phyloP scores from a whole-genome alignment of 139 green algal genomes.

The Volvox africanus region DNA sequence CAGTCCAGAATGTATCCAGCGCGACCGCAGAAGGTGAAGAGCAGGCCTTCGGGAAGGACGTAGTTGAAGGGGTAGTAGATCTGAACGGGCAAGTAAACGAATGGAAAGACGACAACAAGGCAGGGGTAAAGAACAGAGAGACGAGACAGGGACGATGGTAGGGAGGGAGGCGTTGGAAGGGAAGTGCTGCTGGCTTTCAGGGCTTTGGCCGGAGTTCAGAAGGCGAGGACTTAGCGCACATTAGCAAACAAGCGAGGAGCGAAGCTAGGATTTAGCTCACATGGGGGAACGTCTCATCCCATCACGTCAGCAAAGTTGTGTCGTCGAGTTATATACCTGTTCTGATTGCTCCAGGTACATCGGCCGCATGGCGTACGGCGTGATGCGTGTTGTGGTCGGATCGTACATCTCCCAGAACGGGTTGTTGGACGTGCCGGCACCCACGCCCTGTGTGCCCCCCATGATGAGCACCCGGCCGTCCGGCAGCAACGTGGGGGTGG shows the following conservation, averaged over 20 bases:
- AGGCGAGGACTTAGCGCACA: no score
- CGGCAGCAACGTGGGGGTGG: constrained; percentile 52
- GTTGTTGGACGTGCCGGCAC: constrained; percentile 54
- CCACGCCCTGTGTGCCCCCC: constrained; percentile 58
- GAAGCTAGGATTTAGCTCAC: no score
- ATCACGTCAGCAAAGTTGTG: no score
- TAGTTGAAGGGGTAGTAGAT: constrained; percentile 64
- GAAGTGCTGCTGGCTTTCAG: no score
- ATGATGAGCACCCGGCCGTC: constrained; percentile 54
- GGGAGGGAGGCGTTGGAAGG: no score
- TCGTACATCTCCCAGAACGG: constrained; percentile 58
- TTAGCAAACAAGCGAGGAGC: no score
- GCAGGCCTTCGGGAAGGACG: constrained; percentile 41
- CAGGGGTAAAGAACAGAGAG: no score
- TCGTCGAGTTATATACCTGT: constrained; percentile 1
- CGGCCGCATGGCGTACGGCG: not conserved
- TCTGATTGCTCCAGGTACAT: constrained; percentile 27
- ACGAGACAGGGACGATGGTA: no score
- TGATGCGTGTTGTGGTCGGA: not conserved
- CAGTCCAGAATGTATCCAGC: constrained; percentile 43
- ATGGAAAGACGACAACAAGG: no score
- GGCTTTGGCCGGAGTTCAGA: no score
- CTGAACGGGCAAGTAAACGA: not conserved
- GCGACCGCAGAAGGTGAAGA: constrained; percentile 54
- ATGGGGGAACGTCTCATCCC: no score